Base-by-base conservation (phyloP, 164 flowering plant species). In the Kalanchoe fedtschenkoi region DNA sequence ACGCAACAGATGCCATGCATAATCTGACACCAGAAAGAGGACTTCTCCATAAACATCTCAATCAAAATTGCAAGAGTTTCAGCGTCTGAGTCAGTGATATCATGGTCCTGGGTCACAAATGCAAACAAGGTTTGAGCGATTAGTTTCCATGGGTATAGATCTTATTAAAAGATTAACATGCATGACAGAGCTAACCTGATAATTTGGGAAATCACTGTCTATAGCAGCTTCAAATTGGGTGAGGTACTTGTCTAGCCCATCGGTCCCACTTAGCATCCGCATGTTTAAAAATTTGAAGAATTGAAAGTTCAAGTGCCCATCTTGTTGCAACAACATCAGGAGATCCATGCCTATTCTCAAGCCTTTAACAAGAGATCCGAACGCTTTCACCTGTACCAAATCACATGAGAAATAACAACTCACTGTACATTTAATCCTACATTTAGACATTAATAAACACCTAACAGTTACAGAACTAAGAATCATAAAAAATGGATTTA, bases 221-320 rank as follows among this genome's bases (percentile, higher is more conserved):
- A 88, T 61, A 55, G 99, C 96, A 67, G 88, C 91, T 81, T 95
- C 96, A 71, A 91, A 76, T 64, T 95, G 89, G n/a, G 74, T 22
- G 65, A 91, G 93, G 65, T 74, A 78, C 68, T 73, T 65, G 68
- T 81, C 81, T 65, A 91, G 86, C 60, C 85, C 93, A 66, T 70
- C 59, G 38, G 38, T 68, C 19, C 89, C 91, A 71, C 62, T 63
- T 37, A 80, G 66, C 56, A 68, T n/a, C 39, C 96, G 87, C 71
- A 87, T 71, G 55, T 71, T 74, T 66, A 81, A 34, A 57, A 83
- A 43, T 69, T 78, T 80, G 34, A 74, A 70, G 14, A 92, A 42
- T 30, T 60, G 72, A 6, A 71, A 66, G n/a, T 68, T 42, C 1
- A 76, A 34, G 42, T 63, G 67, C 28, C 68, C 77, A 70, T 85